Base-by-base conservation (phyloP, 345 rosid genomes). In the Atalantia buxifolia region DNA sequence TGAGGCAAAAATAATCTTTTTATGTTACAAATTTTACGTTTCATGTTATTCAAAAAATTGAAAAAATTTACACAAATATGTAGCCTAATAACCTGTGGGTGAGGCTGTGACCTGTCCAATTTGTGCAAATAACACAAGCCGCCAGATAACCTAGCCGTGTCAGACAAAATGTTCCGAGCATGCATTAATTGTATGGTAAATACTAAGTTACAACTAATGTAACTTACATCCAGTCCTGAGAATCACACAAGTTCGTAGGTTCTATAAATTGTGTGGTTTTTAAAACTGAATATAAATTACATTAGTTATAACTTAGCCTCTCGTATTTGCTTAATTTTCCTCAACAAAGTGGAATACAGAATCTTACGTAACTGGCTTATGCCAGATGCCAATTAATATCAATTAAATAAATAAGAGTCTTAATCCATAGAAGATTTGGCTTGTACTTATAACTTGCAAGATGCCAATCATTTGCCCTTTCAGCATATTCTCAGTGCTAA, bases 401-500 rank as follows among this genome's bases (percentile, higher is more conserved):
- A 28, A 30, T 19, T 24, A 67, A 40, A 8, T 22, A 21, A 53
- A 2, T 1, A 12, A 48, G 28, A n/a, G 33, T 45, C 50, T 30
- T 36, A 9, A 53, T 18, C 74, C 4, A 1, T 8, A 0, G 21
- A 25, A 0, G 13, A 10, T 22, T 55, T 71, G 42, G 4, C 38
- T 1, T 21, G 40, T 21, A 28, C 9, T 19, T 61, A 24, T 36
- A n/a, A 55, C 33, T 64, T 78, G 25, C 9, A 24, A 22, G 45
- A 38, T 4, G 21, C 30, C 66, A 75, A 81, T 82, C 76, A 80
- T 64, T 60, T 4, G 35, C 7, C 45, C 35, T 42, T 30, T 13
- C 63, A 77, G 90, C 87, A 88, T 88, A 84, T 88, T 84, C 90
- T 69, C 25, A 9, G 62, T 30, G 36, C 35, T n/a, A 1, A 76